Evolutionary conservation across 805 yeast species (phyloP).

Genomic region (Candida manassasensis): DNA sequence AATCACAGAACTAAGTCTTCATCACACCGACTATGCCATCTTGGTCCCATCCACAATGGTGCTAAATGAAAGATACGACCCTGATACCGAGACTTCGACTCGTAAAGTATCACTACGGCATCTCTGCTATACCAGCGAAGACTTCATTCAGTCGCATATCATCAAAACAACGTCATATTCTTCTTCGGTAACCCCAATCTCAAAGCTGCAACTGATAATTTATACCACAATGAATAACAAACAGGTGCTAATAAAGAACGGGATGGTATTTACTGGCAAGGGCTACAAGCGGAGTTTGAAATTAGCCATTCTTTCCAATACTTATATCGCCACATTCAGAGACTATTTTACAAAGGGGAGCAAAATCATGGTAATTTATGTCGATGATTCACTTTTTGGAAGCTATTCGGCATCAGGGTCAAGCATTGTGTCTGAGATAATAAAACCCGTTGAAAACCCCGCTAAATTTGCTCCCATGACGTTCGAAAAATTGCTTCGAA

Average conservation of each 20-base stretch:
- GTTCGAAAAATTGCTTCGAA: slow-evolving; percentile 34
- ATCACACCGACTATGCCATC: slow-evolving; percentile 50
- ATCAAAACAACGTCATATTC: slow-evolving; percentile 30
- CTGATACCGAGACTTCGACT: slow-evolving; percentile 16
- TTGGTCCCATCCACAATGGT: slow-evolving; percentile 59
- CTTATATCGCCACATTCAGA: slow-evolving; percentile 50
- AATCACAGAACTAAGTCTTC: slow-evolving; percentile 35
- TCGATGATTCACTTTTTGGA: slow-evolving; percentile 55
- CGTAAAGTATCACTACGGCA: slow-evolving; percentile 39
- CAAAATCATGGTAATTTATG: slow-evolving; percentile 50
- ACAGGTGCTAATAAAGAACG: slow-evolving; percentile 53
- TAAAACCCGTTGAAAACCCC: background rate
- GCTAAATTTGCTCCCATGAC: slow-evolving; percentile 14
- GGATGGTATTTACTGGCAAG: slow-evolving; percentile 48
- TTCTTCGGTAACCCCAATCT: slow-evolving; percentile 18
- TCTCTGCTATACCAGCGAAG: slow-evolving; percentile 48
- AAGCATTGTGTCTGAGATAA: background rate
- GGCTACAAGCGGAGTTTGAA: slow-evolving; percentile 50
- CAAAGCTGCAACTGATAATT: slow-evolving; percentile 37
- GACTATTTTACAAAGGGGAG: slow-evolving; percentile 56
- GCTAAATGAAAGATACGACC: slow-evolving; percentile 32
- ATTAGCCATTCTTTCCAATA: slow-evolving; percentile 41
- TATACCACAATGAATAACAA: slow-evolving; percentile 53
- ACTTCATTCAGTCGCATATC: slow-evolving; percentile 62
- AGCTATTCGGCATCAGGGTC: slow-evolving; percentile 11